A percentile compares a stretch with the other conserved stretches of the same genome.
These are phyloP conservation scores for Sporopachydermia quercuum DNA, from an alignment of 805 yeast species.

Conservation along the genomic window DNA sequence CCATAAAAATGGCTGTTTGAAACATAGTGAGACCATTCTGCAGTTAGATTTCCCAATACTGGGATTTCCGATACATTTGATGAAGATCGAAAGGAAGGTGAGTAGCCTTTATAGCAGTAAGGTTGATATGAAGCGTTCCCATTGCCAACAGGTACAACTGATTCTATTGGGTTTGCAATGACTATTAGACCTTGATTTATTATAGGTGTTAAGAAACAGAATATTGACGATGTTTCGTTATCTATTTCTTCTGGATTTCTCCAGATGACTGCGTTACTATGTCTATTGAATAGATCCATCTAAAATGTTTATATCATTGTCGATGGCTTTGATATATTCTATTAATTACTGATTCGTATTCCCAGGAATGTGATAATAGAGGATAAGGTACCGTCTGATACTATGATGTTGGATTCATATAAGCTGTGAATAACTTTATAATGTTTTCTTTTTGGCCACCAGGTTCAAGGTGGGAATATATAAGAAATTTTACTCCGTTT, in stretches of 20 bases:
- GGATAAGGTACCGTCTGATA: too few relatives aligned
- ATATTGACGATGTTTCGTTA: background rate
- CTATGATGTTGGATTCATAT: too few relatives aligned
- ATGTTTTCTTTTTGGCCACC: too few relatives aligned
- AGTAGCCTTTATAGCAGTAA: constrained; percentile 19
- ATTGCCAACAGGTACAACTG: background rate
- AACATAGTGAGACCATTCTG: constrained; percentile 35
- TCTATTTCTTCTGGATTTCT: constrained; percentile 4
- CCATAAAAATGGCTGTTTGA: constrained; percentile 15
- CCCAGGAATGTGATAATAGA: too few relatives aligned
- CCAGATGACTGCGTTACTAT: too few relatives aligned
- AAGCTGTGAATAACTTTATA: too few relatives aligned
- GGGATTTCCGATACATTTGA: constrained; percentile 22
- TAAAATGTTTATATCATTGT: too few relatives aligned
- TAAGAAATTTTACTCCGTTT: too few relatives aligned
- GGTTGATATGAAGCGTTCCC: constrained; percentile 15
- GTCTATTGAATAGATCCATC: too few relatives aligned
- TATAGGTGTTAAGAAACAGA: background rate
- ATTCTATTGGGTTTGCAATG: background rate
- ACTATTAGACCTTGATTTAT: background rate
- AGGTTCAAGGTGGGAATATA: too few relatives aligned
- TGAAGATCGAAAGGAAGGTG: constrained; percentile 21
- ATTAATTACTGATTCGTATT: too few relatives aligned
- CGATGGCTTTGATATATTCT: too few relatives aligned
- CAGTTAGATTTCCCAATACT: constrained; percentile 15